Base-by-base conservation (phyloP, 2,329 filamentous ascomycete species). In the Nemania diffusa region DNA sequence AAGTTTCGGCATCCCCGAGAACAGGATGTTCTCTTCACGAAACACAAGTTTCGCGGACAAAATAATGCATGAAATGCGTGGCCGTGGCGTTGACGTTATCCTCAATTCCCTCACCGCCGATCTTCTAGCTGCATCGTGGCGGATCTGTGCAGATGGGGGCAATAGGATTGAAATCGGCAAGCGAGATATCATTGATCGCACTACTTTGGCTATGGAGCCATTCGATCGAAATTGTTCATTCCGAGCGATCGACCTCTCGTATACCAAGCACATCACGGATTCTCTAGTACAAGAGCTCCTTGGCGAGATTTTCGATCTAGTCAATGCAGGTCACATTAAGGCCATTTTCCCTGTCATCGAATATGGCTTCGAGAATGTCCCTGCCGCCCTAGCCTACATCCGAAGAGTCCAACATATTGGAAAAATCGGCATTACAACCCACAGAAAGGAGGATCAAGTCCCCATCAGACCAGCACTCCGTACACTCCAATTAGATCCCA, bases 341-440 rank as follows among this genome's bases (percentile, higher is more conserved):
- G 8, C 51, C 2, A 56, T 62, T 9, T 6, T 34, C 2, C 50
- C 59, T 34, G 48, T 62, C n/a, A 34, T 6, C 3, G 15, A 13
- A 6, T 63, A 27, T 17, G 26, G n/a, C 5, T 57, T 63, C 22
- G 52, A 50, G 3, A 20, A 57, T 2, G 37, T 57, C 2, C 27
- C 44, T 26, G 17, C 3, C 3, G 61, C 61, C 3, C 44, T 63
- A 15, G 15, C 27, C 1, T 32, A 44, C 15, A 63, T 63, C 3
- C 27, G 61, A 5, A 1, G 61, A 42, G 61, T 52, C 6, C 20
- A 57, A 17, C 52, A 81, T 48, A 77, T 78, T 2, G 81, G 81
- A 9, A 82, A 82, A 70, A 69, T 81, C 2, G 77, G 82, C 11
- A 67, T 82, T 9, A 65, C 69, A 17, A 55, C 27, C 15, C 69